Evolutionary conservation across 192 early-diverging fungal species (phyloP).

Genomic region (Ambispora gerdemannii): DNA sequence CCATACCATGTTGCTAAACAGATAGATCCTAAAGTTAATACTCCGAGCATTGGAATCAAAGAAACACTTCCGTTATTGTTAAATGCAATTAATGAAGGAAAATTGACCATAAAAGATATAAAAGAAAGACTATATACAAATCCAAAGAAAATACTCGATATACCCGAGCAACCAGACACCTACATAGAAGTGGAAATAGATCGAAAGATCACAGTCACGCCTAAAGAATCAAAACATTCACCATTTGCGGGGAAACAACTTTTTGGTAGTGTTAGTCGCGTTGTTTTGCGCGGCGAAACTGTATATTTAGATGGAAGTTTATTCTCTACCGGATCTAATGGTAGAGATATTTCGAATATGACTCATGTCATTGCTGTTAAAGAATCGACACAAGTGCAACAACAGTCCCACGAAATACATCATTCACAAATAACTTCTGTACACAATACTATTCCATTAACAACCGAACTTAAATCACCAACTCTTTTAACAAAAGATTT

Average conservation of each 20-base stretch:
- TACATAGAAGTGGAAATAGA: slow-evolving; percentile 94
- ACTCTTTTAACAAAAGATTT: slow-evolving; percentile 31
- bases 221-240: slow-evolving; percentile 38
- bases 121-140: slow-evolving; percentile 73
- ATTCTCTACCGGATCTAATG: slow-evolving; percentile 40
- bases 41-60: slow-evolving; percentile 53
- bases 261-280: slow-evolving; percentile 78
- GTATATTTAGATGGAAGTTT: slow-evolving; percentile 80
- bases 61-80: slow-evolving; percentile 76
- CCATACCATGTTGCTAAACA: slow-evolving; percentile 62
- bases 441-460: not conserved
- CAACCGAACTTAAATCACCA: slow-evolving; percentile 35
- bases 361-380: slow-evolving; percentile 34
- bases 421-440: slow-evolving; percentile 12
- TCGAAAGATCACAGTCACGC: slow-evolving; percentile 53
- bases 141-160: slow-evolving; percentile 85
- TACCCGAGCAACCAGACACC: slow-evolving; percentile 91
- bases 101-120: slow-evolving; percentile 76
- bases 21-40: slow-evolving; percentile 41
- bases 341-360: slow-evolving; percentile 47
- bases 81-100: slow-evolving; percentile 76
- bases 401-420: slow-evolving; percentile 11
- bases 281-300: slow-evolving; percentile 83
- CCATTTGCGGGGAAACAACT: slow-evolving; percentile 62
- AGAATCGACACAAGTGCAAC: not conserved